A percentile compares a stretch with the other conserved stretches of the same genome.
These are phyloP conservation scores for Salix brachista DNA, from an alignment of 345 rosid genomes.

Conservation along the genomic window DNA sequence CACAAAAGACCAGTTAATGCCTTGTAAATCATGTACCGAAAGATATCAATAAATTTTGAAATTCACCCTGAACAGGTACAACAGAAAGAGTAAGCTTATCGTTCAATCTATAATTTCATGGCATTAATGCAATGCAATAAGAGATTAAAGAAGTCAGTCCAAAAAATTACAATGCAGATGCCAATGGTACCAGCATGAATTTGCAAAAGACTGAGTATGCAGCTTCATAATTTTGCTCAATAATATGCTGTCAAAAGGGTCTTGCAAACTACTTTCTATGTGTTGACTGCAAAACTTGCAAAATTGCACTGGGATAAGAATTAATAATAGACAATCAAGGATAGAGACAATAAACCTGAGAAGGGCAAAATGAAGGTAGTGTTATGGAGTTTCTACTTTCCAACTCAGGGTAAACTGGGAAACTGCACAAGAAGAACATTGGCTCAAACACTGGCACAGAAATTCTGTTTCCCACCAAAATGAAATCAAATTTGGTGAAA, in stretches of 20 bases:
- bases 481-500: not conserved
- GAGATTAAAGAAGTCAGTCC: not conserved
- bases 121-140: not conserved
- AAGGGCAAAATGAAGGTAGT: slow-evolving; percentile 76
- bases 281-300: not conserved
- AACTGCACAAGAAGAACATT: slow-evolving; percentile 42
- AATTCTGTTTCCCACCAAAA: no score
- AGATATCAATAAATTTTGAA: not conserved
- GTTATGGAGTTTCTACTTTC: slow-evolving; percentile 76
- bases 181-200: not conserved
- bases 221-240: not conserved
- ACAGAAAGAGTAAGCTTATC: not conserved
- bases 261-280: not conserved
- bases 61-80: not conserved
- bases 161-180: not conserved
- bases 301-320: not conserved
- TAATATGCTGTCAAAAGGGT: not conserved
- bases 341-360: slow-evolving; percentile 50
- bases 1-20: not conserved
- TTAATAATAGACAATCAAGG: not conserved
- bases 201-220: not conserved
- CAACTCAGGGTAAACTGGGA: slow-evolving; percentile 78
- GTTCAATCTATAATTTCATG: not conserved
- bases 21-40: not conserved
- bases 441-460: slow-evolving; percentile 11